Conservation (phyloP, 805 yeast species). For the Tanozyma kutaoensis region DNA sequence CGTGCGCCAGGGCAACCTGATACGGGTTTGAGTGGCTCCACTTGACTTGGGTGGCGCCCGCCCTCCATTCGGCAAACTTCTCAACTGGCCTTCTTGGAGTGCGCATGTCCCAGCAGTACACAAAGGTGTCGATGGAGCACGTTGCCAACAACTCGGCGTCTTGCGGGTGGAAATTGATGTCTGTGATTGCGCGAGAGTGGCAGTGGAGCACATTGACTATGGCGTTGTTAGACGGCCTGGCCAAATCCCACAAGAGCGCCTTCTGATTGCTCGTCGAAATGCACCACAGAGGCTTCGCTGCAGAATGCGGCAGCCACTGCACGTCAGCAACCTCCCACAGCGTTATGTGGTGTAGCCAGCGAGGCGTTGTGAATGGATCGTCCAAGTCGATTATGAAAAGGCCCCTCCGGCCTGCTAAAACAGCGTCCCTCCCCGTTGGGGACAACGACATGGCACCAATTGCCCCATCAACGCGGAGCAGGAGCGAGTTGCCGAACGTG, state of each 20-base stretch:
- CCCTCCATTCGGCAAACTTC: slow-evolving; percentile 87
- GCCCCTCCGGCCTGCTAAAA: slow-evolving; percentile 74
- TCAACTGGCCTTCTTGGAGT: slow-evolving; percentile 61
- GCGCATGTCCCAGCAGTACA: slow-evolving; percentile 85
- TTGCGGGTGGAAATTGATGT: slow-evolving; percentile 81
- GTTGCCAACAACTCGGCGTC: slow-evolving; percentile 86
- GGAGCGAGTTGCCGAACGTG: slow-evolving; percentile 72
- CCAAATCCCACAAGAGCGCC: slow-evolving; percentile 88
- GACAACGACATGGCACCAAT: slow-evolving; percentile 83
- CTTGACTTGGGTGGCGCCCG: slow-evolving; percentile 90
- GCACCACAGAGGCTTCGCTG: slow-evolving; percentile 77
- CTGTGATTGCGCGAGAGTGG: slow-evolving; percentile 89
- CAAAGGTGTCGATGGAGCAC: slow-evolving; percentile 82
- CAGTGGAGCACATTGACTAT: slow-evolving; percentile 81
- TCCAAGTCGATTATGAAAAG: slow-evolving; percentile 83
- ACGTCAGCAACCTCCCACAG: slow-evolving; percentile 99
- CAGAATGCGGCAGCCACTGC: slow-evolving; percentile 89
- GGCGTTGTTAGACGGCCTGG: slow-evolving; percentile 56
- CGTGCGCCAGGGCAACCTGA: slow-evolving; percentile 79
- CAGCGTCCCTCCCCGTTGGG: slow-evolving; percentile 89
- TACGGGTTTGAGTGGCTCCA: slow-evolving; percentile 76
- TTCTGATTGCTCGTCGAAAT: slow-evolving; percentile 91
- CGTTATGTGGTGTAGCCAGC: slow-evolving; percentile 85
- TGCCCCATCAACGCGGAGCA: slow-evolving; percentile 81
- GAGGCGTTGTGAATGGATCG: slow-evolving; percentile 89